Conservation (phyloP, 1,139 yeast species). For the Wickerhamomyces sp. region DNA sequence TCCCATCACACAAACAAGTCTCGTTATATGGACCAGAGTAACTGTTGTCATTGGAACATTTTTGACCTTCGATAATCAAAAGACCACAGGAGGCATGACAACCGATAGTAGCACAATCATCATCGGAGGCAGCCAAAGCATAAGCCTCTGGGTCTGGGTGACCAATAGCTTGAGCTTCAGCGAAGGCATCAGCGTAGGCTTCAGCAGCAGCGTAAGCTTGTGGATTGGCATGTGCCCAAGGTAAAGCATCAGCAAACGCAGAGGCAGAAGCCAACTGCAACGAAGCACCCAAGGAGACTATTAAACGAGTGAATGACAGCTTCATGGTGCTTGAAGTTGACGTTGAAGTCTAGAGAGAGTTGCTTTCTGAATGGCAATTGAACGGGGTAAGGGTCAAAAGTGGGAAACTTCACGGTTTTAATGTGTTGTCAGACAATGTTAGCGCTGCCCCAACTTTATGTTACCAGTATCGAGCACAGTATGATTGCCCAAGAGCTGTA, state of each 20-base stretch:
- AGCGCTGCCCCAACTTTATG: too few relatives aligned
- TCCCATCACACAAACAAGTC: conserved; percentile 22
- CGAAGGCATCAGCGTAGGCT: conserved; percentile 10
- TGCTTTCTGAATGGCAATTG: too few relatives aligned
- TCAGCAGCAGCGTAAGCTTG: conserved; percentile 8
- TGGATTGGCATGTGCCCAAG: conserved; percentile 9
- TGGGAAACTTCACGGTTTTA: too few relatives aligned
- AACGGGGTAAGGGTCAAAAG: too few relatives aligned
- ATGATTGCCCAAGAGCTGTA: too few relatives aligned
- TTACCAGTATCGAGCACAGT: too few relatives aligned
- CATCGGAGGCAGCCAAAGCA: conserved; percentile 8
- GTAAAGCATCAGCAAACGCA: conserved; percentile 1
- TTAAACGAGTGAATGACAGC: conserved; percentile 3
- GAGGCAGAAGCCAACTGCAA: neutral
- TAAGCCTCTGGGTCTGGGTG: conserved; percentile 12
- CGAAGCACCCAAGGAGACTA: neutral
- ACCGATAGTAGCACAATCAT: conserved; percentile 8
- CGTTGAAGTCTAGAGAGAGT: neutral
- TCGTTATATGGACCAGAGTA: conserved; percentile 17
- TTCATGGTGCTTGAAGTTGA: neutral
- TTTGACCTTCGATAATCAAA: conserved; percentile 4
- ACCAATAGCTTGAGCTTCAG: conserved; percentile 9
- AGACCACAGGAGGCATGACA: conserved; percentile 11
- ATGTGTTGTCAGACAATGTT: too few relatives aligned
- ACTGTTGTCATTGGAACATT: conserved; percentile 5